These are phyloP conservation scores for Melampsora americana DNA, from an alignment of 1,284 basidiomycete genomes.

Conservation along the genomic window DNA sequence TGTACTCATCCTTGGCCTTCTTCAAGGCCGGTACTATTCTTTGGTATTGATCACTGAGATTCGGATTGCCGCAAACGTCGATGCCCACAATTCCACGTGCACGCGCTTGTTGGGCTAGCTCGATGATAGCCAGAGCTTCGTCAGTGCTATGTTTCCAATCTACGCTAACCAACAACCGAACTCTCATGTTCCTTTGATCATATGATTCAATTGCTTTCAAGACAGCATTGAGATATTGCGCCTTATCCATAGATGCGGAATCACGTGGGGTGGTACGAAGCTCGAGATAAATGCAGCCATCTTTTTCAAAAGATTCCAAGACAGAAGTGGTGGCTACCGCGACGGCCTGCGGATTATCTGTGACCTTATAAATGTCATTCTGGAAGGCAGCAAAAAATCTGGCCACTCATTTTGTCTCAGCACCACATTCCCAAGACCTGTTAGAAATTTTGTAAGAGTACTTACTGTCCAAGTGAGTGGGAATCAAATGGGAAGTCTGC, in stretches of 20 bases:
- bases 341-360: slow-evolving; percentile 20
- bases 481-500: slow-evolving; percentile 17
- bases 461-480: background rate
- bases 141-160: slow-evolving; percentile 24
- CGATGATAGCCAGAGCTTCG: slow-evolving; percentile 10
- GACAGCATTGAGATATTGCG: slow-evolving; percentile 19
- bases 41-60: background rate
- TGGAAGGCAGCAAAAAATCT: slow-evolving; percentile 33
- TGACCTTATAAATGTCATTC: slow-evolving; percentile 21
- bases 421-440: too few relatives aligned
- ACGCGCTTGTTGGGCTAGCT: background rate
- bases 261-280: slow-evolving; percentile 24
- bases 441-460: background rate
- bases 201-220: slow-evolving; percentile 10
- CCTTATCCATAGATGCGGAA: background rate
- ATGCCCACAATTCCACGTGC: slow-evolving; percentile 16
- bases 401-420: background rate
- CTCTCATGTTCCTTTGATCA: slow-evolving; percentile 19
- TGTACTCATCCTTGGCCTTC: background rate
- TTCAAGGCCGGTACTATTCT: background rate
- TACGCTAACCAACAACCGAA: slow-evolving; percentile 22
- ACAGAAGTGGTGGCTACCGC: slow-evolving; percentile 7
- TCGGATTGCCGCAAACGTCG: slow-evolving; percentile 24
- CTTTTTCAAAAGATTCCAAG: slow-evolving; percentile 16
- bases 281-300: slow-evolving; percentile 36